Evolutionary conservation across 129 eudicot species (phyloP), one percentile per base, ranked within the genome.

Genomic region (Solidago caesia): DNA sequence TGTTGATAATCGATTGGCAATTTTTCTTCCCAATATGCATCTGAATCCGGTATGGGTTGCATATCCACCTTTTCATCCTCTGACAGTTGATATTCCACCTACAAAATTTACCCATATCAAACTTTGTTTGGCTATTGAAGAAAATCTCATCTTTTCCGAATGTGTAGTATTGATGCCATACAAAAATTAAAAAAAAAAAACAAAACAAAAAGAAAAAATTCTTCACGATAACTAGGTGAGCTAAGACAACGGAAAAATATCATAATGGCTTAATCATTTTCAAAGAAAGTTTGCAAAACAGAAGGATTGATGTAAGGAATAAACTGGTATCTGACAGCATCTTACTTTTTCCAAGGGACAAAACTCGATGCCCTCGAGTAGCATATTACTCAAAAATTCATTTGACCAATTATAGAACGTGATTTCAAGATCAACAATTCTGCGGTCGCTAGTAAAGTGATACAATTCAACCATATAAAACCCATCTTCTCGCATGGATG

Each of bases 61-160:
- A 49, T 47, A 25, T 48, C 73, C 73, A 70, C 45, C 21, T 73
- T 60, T n/a, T 60, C 77, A 60, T 73, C 59, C 71, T 66, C 71
- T 43, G 11, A 52, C 25, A 47, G 7, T 15, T 75, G 1, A 75
- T 62, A 10, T 49, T 44, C 46, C 5, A 7, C 44, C 72, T 65
- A 25, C 25, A 64, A 7, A 27, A 8, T 11, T 27, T 11, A 16
- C 14, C 46, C 15, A 47, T 26, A 46, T 60, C 3, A 41, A 55
- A 55, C 6, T 12, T 13, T 62, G 43, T 15, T 15, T 25, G 15
- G 51, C 63, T 21, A 16, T 14, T 21, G 63, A 16, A 57, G 10
- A 14, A 16, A 15, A 14, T 10, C 15, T 8, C 33, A 6, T 5
- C 25, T 52, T 5, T 13, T 15, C n/a, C 4, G 15, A 52, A 15